These are phyloP conservation scores for Metarhizium robertsii DNA, from an alignment of 2,329 filamentous ascomycete genomes.

Conservation along the genomic window DNA sequence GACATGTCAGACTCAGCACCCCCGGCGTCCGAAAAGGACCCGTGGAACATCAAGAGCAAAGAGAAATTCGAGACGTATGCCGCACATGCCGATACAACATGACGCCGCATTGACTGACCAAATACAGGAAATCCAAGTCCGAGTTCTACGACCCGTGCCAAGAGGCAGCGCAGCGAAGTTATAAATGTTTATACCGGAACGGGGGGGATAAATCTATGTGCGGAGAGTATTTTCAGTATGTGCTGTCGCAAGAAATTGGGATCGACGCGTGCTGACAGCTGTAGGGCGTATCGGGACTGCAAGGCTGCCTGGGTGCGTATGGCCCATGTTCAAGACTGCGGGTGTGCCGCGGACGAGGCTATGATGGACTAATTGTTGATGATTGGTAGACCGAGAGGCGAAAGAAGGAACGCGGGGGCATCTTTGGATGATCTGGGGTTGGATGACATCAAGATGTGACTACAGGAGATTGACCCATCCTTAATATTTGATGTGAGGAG, in stretches of 20 bases:
- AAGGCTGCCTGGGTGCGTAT: slow-evolving; percentile 81
- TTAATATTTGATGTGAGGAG: slow-evolving; percentile 1
- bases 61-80: slow-evolving; percentile 55
- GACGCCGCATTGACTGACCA: not conserved
- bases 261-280: slow-evolving; percentile 9
- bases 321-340: not conserved
- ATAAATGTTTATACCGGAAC: slow-evolving; percentile 83
- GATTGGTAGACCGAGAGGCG: slow-evolving; percentile 10
- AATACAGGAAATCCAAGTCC: slow-evolving; percentile 68
- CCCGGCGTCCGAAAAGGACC: slow-evolving; percentile 18
- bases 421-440: slow-evolving; percentile 4
- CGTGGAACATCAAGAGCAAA: slow-evolving; percentile 51
- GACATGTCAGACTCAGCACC: slow-evolving; percentile 1
- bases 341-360: not conserved
- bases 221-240: slow-evolving; percentile 89
- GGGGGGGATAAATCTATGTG: slow-evolving; percentile 84
- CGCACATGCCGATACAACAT: not conserved
- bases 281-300: slow-evolving; percentile 84
- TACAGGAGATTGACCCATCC: not conserved
- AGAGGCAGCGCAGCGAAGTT: slow-evolving; percentile 76
- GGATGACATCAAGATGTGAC: not conserved
- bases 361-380: slow-evolving; percentile 1
- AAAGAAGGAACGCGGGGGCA: slow-evolving; percentile 11
- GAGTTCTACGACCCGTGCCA: slow-evolving; percentile 95
- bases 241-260: slow-evolving; percentile 5